These are phyloP conservation scores for Boletales sp. DNA, from an alignment of 768 basidiomycete species.

Conservation along the genomic window DNA sequence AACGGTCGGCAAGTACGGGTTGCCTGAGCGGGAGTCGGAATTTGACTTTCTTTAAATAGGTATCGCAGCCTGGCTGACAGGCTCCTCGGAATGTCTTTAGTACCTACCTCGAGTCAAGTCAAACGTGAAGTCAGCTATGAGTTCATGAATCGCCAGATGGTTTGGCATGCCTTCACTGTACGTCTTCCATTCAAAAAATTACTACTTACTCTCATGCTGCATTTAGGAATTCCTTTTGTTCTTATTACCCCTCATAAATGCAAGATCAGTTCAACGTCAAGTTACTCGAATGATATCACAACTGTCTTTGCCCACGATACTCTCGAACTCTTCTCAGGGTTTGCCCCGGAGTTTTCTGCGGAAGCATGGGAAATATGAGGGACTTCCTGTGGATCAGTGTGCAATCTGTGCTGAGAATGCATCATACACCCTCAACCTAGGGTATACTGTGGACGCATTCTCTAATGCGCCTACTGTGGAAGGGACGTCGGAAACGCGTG, in stretches of 20 bases:
- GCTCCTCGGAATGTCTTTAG: slow-evolving; percentile 67
- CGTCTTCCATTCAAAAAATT: slow-evolving; percentile 21
- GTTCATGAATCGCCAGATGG: slow-evolving; percentile 99
- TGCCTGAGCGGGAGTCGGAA: neutral
- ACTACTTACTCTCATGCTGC: slow-evolving; percentile 2
- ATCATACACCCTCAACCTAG: slow-evolving; percentile 53
- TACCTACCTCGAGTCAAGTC: slow-evolving; percentile 64
- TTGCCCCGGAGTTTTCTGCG: slow-evolving; percentile 7
- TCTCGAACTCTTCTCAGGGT: slow-evolving; percentile 26
- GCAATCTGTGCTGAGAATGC: slow-evolving; percentile 87
- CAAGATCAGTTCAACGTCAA: slow-evolving; percentile 59
- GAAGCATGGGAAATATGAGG: slow-evolving; percentile 59
- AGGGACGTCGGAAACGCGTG: slow-evolving; percentile 11
- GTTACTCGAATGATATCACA: slow-evolving; percentile 35
- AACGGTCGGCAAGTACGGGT: slow-evolving; percentile 66
- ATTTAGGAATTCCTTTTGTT: slow-evolving; percentile 94
- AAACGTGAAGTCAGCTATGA: slow-evolving; percentile 92
- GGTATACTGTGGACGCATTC: slow-evolving; percentile 51
- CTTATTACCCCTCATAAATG: slow-evolving; percentile 79
- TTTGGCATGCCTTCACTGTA: slow-evolving; percentile 98
- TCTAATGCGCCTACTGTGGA: slow-evolving; percentile 23
- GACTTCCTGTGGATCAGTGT: slow-evolving; percentile 72
- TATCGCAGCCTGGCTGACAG: slow-evolving; percentile 84
- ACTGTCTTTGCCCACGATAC: slow-evolving; percentile 28
- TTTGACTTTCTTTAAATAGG: slow-evolving; percentile 28